phyloP scores from a whole-genome alignment of 345 rosid species.

The Combretum micranthum region DNA sequence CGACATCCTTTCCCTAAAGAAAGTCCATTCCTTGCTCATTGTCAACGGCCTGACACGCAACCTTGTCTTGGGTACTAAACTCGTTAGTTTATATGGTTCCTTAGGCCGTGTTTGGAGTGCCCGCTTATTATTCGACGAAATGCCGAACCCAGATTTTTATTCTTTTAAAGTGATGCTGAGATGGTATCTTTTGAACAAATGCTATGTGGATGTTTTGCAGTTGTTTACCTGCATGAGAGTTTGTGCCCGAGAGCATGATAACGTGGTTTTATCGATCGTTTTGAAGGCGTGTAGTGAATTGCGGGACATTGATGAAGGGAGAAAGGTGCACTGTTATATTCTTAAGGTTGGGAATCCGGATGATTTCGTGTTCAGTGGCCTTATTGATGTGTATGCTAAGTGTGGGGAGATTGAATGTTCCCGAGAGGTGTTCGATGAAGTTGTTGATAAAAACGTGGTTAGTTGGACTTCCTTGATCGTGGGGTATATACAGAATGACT shows the following conservation, averaged over 20 bases:
- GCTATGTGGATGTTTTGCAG: conserved; percentile 29
- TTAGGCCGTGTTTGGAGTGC: conserved; percentile 46
- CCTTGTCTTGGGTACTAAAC: conserved; percentile 43
- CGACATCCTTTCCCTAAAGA: conserved; percentile 33
- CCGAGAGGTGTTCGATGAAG: conserved; percentile 39
- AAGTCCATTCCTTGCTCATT: conserved; percentile 35
- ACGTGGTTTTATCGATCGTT: conserved; percentile 45
- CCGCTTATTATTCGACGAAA: conserved; percentile 61
- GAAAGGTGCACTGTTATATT: conserved; percentile 53
- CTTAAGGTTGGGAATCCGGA: conserved; percentile 49
- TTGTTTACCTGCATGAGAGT: conserved; percentile 34
- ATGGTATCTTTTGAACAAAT: conserved; percentile 46
- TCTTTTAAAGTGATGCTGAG: conserved; percentile 65
- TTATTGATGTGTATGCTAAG: conserved; percentile 80
- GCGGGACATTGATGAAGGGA: conserved; percentile 42
- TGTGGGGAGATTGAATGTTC: conserved; percentile 42
- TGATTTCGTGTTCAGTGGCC: conserved; percentile 55
- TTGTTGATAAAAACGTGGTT: conserved; percentile 43
- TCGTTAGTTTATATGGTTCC: conserved; percentile 51
- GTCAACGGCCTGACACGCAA: conserved; percentile 38
- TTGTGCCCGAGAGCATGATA: conserved; percentile 24
- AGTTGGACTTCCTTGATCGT: conserved; percentile 83
- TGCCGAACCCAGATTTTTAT: conserved; percentile 62
- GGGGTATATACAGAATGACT: conserved; percentile 68
- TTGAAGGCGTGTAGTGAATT: conserved; percentile 69